phyloP scores from a whole-genome alignment of 257 asterid genomes.

The Dorcoceras hygrometricum region DNA sequence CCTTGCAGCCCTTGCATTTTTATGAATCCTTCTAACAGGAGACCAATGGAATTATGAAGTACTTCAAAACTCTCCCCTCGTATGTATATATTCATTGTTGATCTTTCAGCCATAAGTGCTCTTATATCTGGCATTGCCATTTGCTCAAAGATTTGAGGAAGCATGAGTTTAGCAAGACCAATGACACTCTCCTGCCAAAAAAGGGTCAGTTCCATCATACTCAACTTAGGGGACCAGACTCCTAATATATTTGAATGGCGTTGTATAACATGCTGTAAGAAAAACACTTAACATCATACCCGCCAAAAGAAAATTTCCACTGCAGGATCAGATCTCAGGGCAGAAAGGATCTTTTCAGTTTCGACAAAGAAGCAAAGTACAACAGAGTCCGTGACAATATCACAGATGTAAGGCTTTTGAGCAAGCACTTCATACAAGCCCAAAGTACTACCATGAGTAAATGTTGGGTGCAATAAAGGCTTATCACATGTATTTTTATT shows the following conservation, averaged over 20 bases:
- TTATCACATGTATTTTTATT: constrained; percentile 38
- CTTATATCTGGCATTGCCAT: constrained; percentile 79
- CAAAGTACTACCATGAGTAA: constrained; percentile 89
- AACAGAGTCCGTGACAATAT: constrained; percentile 73
- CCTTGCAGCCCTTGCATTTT: constrained; percentile 57
- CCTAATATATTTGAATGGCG: constrained; percentile 12
- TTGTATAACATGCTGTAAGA: constrained; percentile 14
- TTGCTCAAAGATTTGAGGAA: constrained; percentile 76
- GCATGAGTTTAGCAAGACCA: constrained; percentile 69
- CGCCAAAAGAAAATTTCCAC: constrained; percentile 97
- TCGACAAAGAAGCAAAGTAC: constrained; percentile 75
- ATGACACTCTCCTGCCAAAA: constrained; percentile 77
- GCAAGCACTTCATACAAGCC: constrained; percentile 95
- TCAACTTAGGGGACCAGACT: constrained; percentile 18
- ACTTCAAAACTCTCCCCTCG: constrained; percentile 81
- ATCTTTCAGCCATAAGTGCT: constrained; percentile 66
- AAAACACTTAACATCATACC: constrained; percentile 44
- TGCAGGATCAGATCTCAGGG: constrained; percentile 66
- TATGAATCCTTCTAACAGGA: constrained; percentile 82
- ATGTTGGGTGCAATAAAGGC: constrained; percentile 67
- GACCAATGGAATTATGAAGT: constrained; percentile 69
- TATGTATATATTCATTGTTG: constrained; percentile 59
- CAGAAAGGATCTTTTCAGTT: constrained; percentile 63
- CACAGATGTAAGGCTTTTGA: constrained; percentile 79
- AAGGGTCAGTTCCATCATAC: constrained; percentile 20